These are phyloP conservation scores for Mrakia frigida DNA, from an alignment of 768 basidiomycete genomes.

Conservation along the genomic window DNA sequence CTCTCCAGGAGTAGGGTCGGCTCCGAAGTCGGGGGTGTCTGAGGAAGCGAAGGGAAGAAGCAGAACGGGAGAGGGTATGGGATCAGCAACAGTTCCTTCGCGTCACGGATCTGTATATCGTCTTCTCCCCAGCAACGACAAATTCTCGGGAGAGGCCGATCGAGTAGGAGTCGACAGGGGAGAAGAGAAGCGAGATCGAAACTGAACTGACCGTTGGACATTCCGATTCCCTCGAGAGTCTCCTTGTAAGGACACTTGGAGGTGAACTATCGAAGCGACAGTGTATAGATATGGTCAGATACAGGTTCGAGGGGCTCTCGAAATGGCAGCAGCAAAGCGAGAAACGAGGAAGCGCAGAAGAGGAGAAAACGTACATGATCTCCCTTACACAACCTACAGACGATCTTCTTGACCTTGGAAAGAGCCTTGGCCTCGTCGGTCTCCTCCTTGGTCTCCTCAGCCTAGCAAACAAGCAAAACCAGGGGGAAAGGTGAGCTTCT, in stretches of 20 bases:
- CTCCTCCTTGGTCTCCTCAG: slow-evolving; percentile 36
- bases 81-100: background rate
- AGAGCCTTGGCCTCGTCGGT: slow-evolving; percentile 48
- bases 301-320: too few relatives aligned
- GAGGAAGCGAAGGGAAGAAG: background rate
- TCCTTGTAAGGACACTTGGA: slow-evolving; percentile 98
- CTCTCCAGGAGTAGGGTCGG: slow-evolving; percentile 44
- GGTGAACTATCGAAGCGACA: slow-evolving; percentile 55
- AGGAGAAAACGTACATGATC: slow-evolving; percentile 53
- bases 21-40: slow-evolving; percentile 49
- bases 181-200: background rate
- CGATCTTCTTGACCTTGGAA: slow-evolving; percentile 64
- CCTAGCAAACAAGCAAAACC: background rate
- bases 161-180: slow-evolving; percentile 15
- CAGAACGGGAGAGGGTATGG: slow-evolving; percentile 20
- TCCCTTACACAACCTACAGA: slow-evolving; percentile 90
- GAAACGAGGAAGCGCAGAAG: too few relatives aligned
- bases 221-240: slow-evolving; percentile 68
- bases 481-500: background rate
- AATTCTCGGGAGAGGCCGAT: background rate
- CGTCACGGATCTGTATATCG: too few relatives aligned
- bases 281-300: background rate
- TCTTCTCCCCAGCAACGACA: background rate
- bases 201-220: slow-evolving; percentile 14
- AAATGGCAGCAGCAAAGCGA: background rate